These are phyloP conservation scores for Xylariaceae sp. DNA, from an alignment of 2,329 filamentous ascomycete species.

Conservation along the genomic window DNA sequence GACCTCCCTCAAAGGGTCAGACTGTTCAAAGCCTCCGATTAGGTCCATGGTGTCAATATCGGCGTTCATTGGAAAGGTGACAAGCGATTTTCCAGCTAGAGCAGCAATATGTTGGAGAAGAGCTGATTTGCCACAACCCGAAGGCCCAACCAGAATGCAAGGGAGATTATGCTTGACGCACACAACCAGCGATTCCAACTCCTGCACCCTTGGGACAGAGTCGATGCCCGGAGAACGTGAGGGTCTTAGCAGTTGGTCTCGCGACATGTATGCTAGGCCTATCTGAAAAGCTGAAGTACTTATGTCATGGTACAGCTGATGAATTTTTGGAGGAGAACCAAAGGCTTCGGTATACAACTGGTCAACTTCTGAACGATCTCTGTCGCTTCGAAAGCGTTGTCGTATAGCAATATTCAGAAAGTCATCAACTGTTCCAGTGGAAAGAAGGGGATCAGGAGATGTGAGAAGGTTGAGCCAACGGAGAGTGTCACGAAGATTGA, in stretches of 20 bases:
- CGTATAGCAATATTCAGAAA: constrained; percentile 83
- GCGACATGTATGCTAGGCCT: constrained; percentile 73
- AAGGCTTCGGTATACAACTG: constrained; percentile 73
- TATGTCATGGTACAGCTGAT: constrained; percentile 76
- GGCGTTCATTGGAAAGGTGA: constrained; percentile 88
- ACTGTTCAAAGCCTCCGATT: constrained; percentile 95
- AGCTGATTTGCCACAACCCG: constrained; percentile 86
- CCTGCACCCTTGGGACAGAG: constrained; percentile 64
- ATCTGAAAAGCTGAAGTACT: constrained; percentile 74
- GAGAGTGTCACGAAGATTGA: constrained; percentile 89
- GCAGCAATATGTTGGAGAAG: constrained; percentile 83
- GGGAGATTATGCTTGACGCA: constrained; percentile 88
- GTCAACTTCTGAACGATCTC: constrained; percentile 71
- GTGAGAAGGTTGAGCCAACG: constrained; percentile 82
- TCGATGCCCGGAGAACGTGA: constrained; percentile 59
- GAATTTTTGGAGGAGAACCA: constrained; percentile 55
- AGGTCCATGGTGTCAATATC: constrained; percentile 98
- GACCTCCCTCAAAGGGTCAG: constrained; percentile 78
- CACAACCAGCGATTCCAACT: constrained; percentile 85
- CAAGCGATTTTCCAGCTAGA: constrained; percentile 74
- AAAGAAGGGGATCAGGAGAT: constrained; percentile 65
- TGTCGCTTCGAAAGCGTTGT: constrained; percentile 81
- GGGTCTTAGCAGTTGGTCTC: constrained; percentile 63
- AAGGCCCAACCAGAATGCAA: constrained; percentile 83
- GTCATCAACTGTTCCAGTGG: constrained; percentile 67